A percentile compares a stretch with the other conserved stretches of the same genome.
Evolutionary conservation across 1,139 yeast species (phyloP).

Genomic region (Pneumocystis oryctolagi): DNA sequence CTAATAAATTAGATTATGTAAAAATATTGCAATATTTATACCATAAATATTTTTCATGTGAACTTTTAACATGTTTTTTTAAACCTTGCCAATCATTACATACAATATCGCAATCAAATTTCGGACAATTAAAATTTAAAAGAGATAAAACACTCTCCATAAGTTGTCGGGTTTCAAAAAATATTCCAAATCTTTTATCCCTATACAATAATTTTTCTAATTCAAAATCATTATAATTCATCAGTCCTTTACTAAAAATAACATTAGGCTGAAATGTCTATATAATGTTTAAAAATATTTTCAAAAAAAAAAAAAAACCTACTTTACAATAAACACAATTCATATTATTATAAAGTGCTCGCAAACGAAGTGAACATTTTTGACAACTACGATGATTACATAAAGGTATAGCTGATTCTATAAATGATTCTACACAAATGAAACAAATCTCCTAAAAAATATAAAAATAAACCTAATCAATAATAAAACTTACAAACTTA

Average conservation of each 20-base stretch:
- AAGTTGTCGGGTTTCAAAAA: constrained; percentile 22
- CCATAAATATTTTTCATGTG: constrained; percentile 46
- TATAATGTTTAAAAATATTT: background rate
- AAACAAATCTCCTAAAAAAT: constrained; percentile 38
- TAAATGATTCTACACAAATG: constrained; percentile 66
- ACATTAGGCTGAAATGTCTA: constrained; percentile 43
- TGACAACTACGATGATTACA: constrained; percentile 83
- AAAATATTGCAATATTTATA: background rate
- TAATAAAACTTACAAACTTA: background rate
- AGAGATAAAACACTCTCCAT: constrained; percentile 36
- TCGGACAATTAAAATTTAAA: constrained; percentile 44
- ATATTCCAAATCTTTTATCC: constrained; percentile 21
- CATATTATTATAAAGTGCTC: constrained; percentile 61
- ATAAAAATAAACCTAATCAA: background rate
- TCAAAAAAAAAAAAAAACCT: background rate
- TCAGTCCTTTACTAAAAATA: constrained; percentile 41
- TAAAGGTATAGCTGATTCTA: constrained; percentile 53
- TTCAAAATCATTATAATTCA: constrained; percentile 30
- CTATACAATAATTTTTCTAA: constrained; percentile 24
- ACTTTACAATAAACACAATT: constrained; percentile 60
- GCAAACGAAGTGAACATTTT: constrained; percentile 63
- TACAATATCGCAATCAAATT: constrained; percentile 30
- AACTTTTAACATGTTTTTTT: constrained; percentile 46
- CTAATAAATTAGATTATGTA: background rate
- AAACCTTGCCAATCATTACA: constrained; percentile 41